Conservation (phyloP, 2,329 filamentous ascomycete species). For the Claviceps maximensis region DNA sequence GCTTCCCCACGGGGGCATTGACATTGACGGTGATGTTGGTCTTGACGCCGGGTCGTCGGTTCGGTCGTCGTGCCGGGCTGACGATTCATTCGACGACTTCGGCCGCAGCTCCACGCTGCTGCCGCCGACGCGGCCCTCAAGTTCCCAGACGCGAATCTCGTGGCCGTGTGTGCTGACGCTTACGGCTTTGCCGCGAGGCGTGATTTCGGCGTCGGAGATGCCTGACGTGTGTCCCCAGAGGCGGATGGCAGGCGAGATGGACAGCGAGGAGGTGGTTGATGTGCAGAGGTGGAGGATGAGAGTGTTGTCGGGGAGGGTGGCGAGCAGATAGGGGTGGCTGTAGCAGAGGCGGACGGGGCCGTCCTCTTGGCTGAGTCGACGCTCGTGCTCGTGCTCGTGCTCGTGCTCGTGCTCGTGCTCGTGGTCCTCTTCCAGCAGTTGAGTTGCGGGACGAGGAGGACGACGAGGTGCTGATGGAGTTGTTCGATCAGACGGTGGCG, state of each 20-base stretch:
- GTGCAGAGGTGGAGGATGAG: slow-evolving; percentile 70
- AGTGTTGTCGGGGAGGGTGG: slow-evolving; percentile 77
- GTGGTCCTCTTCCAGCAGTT: too few relatives aligned
- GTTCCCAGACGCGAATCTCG: slow-evolving; percentile 76
- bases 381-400: too few relatives aligned
- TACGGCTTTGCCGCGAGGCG: slow-evolving; percentile 72
- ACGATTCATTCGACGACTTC: slow-evolving; percentile 10
- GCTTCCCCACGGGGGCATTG: background rate
- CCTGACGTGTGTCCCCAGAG: slow-evolving; percentile 89
- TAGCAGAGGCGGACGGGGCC: slow-evolving; percentile 55
- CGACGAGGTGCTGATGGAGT: background rate
- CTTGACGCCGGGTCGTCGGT: too few relatives aligned
- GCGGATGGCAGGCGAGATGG: slow-evolving; percentile 58
- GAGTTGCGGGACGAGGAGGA: slow-evolving; percentile 5
- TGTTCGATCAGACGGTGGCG: slow-evolving; percentile 1
- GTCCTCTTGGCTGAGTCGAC: slow-evolving; percentile 9
- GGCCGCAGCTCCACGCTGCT: slow-evolving; percentile 42
- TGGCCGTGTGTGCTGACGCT: slow-evolving; percentile 74
- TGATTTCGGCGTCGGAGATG: slow-evolving; percentile 75
- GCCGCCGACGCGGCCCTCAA: slow-evolving; percentile 54
- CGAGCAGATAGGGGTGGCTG: slow-evolving; percentile 72
- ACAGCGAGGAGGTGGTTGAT: slow-evolving; percentile 52
- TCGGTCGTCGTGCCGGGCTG: too few relatives aligned
- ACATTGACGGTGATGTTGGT: background rate
- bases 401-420: too few relatives aligned